Percentiles rank a stretch among this genome's conserved stretches.
Evolutionary conservation across 371 early-diverging fungal species (phyloP).

Genomic region (Mucor piriformis): DNA sequence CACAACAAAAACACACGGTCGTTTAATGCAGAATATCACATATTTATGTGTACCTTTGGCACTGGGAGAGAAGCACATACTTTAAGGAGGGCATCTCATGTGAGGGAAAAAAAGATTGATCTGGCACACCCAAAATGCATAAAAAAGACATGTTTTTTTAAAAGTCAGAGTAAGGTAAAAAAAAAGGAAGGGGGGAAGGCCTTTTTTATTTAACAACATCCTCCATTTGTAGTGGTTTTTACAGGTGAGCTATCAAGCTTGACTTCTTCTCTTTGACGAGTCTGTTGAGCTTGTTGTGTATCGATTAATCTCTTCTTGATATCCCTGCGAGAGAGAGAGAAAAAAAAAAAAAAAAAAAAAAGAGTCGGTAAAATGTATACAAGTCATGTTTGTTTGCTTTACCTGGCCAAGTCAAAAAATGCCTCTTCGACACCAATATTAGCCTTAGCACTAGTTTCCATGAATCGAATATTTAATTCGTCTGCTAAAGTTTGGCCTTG

Average conservation of each 20-base stretch:
- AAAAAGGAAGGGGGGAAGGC: too few species aligned
- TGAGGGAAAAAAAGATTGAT: too few species aligned
- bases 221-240: constrained; percentile 19
- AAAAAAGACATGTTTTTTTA: not conserved
- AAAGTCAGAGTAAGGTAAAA: not conserved
- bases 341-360: not conserved
- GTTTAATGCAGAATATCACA: too few species aligned
- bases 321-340: constrained; percentile 26
- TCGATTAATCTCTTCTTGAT: constrained; percentile 57
- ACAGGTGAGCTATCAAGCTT: constrained; percentile 30
- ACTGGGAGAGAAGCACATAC: too few species aligned
- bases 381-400: too few species aligned
- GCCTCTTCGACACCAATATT: constrained; percentile 97
- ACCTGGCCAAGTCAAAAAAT: constrained; percentile 95
- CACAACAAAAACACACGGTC: too few species aligned
- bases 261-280: constrained; percentile 51
- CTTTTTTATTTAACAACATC: constrained; percentile 19
- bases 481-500: constrained; percentile 88
- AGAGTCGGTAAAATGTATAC: too few species aligned
- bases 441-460: constrained; percentile 97
- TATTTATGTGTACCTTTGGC: too few species aligned
- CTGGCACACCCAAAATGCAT: too few species aligned
- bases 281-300: constrained; percentile 51
- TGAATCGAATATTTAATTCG: constrained; percentile 86
- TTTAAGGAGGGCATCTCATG: too few species aligned